Percentiles rank a stretch among this genome's conserved stretches.
These are phyloP conservation scores for Exutisphaerella laricina DNA, from an alignment of 2,329 filamentous ascomycete genomes.

Conservation along the genomic window DNA sequence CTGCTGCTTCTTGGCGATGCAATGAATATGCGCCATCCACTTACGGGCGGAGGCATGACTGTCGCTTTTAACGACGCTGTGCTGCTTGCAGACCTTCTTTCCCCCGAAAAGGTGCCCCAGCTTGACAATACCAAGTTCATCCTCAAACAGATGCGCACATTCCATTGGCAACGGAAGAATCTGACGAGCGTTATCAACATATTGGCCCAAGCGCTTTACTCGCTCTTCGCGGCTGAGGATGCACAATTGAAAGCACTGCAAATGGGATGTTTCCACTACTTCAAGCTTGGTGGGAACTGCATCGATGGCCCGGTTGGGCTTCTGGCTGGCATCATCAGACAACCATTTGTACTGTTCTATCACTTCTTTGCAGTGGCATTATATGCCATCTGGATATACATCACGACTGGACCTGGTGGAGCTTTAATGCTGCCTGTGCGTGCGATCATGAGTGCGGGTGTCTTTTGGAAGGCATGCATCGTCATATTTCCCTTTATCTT, in stretches of 20 bases:
- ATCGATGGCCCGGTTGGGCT: conserved; percentile 75
- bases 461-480: conserved; percentile 48
- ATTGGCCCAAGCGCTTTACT: conserved; percentile 89
- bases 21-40: conserved; percentile 98
- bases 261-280: conserved; percentile 88
- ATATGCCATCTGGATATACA: conserved; percentile 70
- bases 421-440: conserved; percentile 37
- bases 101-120: conserved; percentile 61
- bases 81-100: conserved; percentile 67
- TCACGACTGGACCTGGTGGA: conserved; percentile 42
- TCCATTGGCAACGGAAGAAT: conserved; percentile 84
- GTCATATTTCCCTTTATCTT: conserved; percentile 50
- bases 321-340: conserved; percentile 72
- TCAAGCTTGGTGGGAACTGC: conserved; percentile 65
- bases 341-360: conserved; percentile 71
- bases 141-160: conserved; percentile 60
- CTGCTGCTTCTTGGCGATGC: conserved; percentile 85
- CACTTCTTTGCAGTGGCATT: conserved; percentile 96
- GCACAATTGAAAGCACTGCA: conserved; percentile 72
- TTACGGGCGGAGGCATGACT: conserved; percentile 97
- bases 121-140: conserved; percentile 65
- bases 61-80: conserved; percentile 92
- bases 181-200: conserved; percentile 91
- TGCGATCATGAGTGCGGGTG: conserved; percentile 37
- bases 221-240: conserved; percentile 81